A percentile compares a stretch with the other conserved stretches of the same genome.
Conservation (phyloP, 2,329 filamentous ascomycete genomes). For the Microdochium nivale region DNA sequence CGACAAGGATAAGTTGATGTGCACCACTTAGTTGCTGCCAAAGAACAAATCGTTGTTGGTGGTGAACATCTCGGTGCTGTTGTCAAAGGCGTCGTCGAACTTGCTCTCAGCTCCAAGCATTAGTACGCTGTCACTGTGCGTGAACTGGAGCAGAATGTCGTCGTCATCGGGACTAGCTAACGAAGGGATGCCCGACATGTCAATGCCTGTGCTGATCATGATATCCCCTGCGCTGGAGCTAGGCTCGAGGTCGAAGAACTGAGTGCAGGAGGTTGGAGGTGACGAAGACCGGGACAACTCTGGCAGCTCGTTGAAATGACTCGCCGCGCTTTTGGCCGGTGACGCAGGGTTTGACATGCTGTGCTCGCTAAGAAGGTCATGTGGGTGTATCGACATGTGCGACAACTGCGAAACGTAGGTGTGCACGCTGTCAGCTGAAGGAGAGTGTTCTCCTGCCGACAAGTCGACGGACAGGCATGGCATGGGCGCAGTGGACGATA, state of each 20-base stretch:
- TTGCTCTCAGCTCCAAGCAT: conserved; percentile 34
- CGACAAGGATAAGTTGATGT: too few species aligned
- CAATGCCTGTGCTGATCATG: conserved; percentile 22
- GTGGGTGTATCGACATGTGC: conserved; percentile 22
- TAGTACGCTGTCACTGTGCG: conserved; percentile 34
- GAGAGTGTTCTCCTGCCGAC: conserved; percentile 26
- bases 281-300: conserved; percentile 54
- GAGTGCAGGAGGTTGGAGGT: conserved; percentile 32
- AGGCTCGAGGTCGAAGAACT: conserved; percentile 38
- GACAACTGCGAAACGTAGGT: conserved; percentile 36
- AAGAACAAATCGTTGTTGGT: conserved; percentile 45
- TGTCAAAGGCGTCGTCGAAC: conserved; percentile 45
- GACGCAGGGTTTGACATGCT: conserved; percentile 23
- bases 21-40: conserved; percentile 16
- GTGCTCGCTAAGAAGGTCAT: conserved; percentile 28
- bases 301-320: conserved; percentile 49
- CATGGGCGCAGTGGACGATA: conserved; percentile 31
- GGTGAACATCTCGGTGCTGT: conserved; percentile 40
- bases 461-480: conserved; percentile 18
- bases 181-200: conserved; percentile 18
- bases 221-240: conserved; percentile 21
- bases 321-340: conserved; percentile 40
- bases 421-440: conserved; percentile 35
- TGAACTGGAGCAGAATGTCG: conserved; percentile 38
- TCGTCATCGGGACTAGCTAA: conserved; percentile 23